Percentiles rank a stretch among this genome's conserved stretches.
These are phyloP conservation scores for Pelargonium cotyledonis DNA, from an alignment of 441 rosid species.

Conservation along the genomic window DNA sequence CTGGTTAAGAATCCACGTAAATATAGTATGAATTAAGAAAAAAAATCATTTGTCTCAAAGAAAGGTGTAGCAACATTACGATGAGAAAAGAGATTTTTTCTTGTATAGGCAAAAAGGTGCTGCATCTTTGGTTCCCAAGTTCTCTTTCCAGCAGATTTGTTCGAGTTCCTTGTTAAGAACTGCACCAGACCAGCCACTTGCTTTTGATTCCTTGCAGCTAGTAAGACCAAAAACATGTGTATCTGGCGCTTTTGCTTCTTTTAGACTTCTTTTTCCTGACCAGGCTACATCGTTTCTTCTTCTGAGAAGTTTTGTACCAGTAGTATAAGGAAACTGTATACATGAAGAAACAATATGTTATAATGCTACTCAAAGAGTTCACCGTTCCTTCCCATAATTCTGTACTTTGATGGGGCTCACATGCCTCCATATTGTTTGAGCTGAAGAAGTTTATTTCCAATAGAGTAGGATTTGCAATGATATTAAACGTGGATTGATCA, in stretches of 20 bases:
- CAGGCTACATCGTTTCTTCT: conserved; percentile 14
- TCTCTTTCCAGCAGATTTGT: conserved; percentile 65
- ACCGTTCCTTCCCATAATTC: too few relatives aligned
- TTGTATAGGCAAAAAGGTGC: conserved; percentile 62
- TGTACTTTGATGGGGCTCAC: too few relatives aligned
- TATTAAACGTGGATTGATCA: conserved; percentile 48
- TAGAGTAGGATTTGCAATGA: conserved; percentile 64
- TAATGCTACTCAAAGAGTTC: not conserved
- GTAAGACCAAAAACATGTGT: conserved; percentile 43
- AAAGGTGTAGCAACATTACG: conserved; percentile 31
- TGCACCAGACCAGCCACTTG: conserved; percentile 54
- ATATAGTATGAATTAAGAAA: too few relatives aligned
- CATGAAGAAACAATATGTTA: conserved; percentile 7
- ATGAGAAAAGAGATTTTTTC: conserved; percentile 38
- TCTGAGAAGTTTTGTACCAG: conserved; percentile 19
- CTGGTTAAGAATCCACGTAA: not conserved
- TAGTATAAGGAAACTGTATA: conserved; percentile 57
- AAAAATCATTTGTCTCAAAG: conserved; percentile 7
- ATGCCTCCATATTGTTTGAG: conserved; percentile 67
- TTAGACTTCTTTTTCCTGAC: conserved; percentile 3
- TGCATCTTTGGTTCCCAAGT: conserved; percentile 20
- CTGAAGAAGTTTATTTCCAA: conserved; percentile 72
- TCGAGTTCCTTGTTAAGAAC: conserved; percentile 40
- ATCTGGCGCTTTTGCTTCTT: conserved; percentile 19
- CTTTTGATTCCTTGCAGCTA: conserved; percentile 61